A percentile compares a stretch with the other conserved stretches of the same genome.
Conservation (phyloP, 1,284 basidiomycete species). For the Porphyrellus sp. region DNA sequence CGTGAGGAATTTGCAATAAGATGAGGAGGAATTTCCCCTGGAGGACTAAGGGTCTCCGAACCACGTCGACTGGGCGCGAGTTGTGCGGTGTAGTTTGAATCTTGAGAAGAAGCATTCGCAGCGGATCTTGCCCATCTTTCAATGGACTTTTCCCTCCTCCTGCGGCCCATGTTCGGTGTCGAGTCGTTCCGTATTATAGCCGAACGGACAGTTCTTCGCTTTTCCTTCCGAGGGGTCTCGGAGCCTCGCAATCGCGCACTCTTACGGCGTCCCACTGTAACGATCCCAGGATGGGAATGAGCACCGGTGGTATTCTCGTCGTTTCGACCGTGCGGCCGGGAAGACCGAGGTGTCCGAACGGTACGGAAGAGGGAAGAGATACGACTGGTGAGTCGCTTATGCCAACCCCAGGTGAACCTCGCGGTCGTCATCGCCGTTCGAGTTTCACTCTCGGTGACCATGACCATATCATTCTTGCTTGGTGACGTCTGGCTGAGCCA, state of each 20-base stretch:
- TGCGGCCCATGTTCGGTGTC: slow-evolving; percentile 19
- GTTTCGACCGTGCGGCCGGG: slow-evolving; percentile 29
- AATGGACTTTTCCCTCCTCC: slow-evolving; percentile 35
- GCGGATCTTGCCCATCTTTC: slow-evolving; percentile 36
- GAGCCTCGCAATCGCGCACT: slow-evolving; percentile 10
- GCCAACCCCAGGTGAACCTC: slow-evolving; percentile 55
- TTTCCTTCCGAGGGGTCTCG: slow-evolving; percentile 21
- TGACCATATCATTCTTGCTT: slow-evolving; percentile 53
- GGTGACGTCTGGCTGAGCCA: slow-evolving; percentile 82
- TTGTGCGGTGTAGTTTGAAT: slow-evolving; percentile 12
- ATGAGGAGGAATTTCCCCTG: slow-evolving; percentile 14
- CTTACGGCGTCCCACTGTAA: slow-evolving; percentile 24
- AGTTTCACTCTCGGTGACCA: slow-evolving; percentile 81
- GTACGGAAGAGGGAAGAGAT: slow-evolving; percentile 49
- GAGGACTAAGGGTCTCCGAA: slow-evolving; percentile 17
- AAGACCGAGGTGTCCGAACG: slow-evolving; percentile 39
- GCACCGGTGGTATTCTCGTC: slow-evolving; percentile 33
- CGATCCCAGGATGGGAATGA: slow-evolving; percentile 27
- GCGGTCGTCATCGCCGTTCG: slow-evolving; percentile 68
- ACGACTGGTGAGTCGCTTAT: slow-evolving; percentile 41
- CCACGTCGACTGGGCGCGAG: slow-evolving; percentile 11
- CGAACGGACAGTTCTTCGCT: slow-evolving; percentile 19
- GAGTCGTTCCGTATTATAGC: slow-evolving; percentile 22
- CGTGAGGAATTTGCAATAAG: slow-evolving; percentile 15
- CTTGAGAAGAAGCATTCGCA: slow-evolving; percentile 21